These are phyloP conservation scores for Epicoccum sorghinum DNA, from an alignment of 2,329 filamentous ascomycete species.

Conservation along the genomic window DNA sequence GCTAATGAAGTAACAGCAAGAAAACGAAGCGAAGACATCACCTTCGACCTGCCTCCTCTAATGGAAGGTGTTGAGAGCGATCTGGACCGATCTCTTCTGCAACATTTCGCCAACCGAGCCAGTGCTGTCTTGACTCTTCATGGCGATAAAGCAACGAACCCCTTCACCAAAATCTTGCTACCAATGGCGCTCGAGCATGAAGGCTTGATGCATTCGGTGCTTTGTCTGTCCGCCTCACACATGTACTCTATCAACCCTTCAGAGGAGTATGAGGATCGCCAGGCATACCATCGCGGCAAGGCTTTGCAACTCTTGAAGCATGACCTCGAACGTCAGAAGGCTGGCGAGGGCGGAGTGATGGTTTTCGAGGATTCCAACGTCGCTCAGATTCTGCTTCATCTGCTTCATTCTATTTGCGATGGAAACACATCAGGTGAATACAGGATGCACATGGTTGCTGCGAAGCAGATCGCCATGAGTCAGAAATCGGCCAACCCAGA, in stretches of 20 bases:
- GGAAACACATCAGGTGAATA: constrained; percentile 72
- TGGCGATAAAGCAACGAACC: constrained; percentile 74
- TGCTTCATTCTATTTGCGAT: constrained; percentile 66
- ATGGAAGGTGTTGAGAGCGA: constrained; percentile 82
- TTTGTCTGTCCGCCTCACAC: constrained; percentile 83
- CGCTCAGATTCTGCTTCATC: constrained; percentile 64
- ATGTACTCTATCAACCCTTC: constrained; percentile 60
- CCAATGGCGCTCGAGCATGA: constrained; percentile 80
- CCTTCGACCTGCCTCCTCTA: constrained; percentile 62
- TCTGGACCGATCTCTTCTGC: constrained; percentile 79
- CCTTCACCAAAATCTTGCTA: constrained; percentile 82
- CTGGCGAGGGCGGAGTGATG: constrained; percentile 45
- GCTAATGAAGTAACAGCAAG: constrained; percentile 38
- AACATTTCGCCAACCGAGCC: constrained; percentile 80
- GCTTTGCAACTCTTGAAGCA: constrained; percentile 58
- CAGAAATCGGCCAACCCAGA: constrained; percentile 67
- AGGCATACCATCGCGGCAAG: constrained; percentile 47
- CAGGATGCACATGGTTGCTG: constrained; percentile 77
- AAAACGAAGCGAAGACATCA: constrained; percentile 44
- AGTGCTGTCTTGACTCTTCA: constrained; percentile 83
- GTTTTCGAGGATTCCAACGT: constrained; percentile 63
- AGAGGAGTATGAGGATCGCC: constrained; percentile 59
- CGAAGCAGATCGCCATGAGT: constrained; percentile 70
- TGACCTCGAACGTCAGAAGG: constrained; percentile 48
- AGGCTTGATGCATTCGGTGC: constrained; percentile 87